Evolutionary conservation across 1,284 basidiomycete genomes (phyloP).

Genomic region (Anthracocystis panici-leucophaei): DNA sequence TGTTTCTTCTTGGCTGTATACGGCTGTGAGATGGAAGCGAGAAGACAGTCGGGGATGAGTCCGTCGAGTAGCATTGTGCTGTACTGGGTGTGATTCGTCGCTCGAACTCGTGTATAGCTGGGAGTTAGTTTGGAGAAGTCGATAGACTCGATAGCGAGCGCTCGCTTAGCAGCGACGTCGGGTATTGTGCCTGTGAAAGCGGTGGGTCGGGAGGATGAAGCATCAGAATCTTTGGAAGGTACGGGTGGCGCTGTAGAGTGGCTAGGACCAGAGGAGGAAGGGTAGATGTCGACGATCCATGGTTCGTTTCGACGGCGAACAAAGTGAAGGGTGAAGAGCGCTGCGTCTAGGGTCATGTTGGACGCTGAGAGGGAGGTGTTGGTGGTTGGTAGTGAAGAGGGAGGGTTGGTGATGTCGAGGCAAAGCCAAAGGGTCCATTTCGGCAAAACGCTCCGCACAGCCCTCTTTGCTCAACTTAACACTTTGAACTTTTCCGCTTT

Average conservation of each 20-base stretch:
- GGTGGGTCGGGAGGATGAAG: constrained; percentile 11
- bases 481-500: not conserved
- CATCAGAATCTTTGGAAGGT: constrained; percentile 24
- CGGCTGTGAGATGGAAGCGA: constrained; percentile 37
- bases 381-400: not conserved
- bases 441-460: too few relatives aligned
- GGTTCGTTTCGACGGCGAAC: constrained; percentile 36
- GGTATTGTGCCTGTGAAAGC: constrained; percentile 44
- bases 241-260: constrained; percentile 20
- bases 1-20: constrained; percentile 76
- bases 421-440: too few relatives aligned
- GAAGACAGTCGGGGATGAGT: constrained; percentile 30
- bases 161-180: constrained; percentile 31
- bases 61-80: constrained; percentile 51
- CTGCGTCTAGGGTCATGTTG: constrained; percentile 48
- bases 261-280: constrained; percentile 9
- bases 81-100: constrained; percentile 41
- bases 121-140: constrained; percentile 42
- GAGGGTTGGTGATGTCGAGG: not conserved
- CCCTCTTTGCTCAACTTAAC: not conserved
- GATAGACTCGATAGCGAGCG: constrained; percentile 25
- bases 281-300: constrained; percentile 51
- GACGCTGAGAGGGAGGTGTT: not conserved
- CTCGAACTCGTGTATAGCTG: constrained; percentile 50
- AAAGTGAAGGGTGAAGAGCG: constrained; percentile 55